Evolutionary conservation across 176 grass and related monocot species (phyloP), one percentile per base, ranked within the genome.

Genomic region (Musa beccarii): DNA sequence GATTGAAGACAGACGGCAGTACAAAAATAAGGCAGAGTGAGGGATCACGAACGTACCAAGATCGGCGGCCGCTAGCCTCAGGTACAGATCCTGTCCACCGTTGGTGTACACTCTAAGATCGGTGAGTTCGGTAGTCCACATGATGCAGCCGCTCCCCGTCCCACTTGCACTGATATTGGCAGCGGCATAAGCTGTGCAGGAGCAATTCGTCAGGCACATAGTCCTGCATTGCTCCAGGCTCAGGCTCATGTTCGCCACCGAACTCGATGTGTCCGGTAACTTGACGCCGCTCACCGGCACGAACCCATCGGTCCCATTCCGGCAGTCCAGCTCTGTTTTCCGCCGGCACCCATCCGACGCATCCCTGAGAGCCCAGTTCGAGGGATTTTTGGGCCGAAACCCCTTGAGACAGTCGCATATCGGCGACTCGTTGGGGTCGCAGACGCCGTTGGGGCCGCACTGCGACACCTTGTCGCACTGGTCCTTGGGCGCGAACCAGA

Each of bases 211-310:
- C 67, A 69, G 20, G 13, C 67, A 69, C 34, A 11, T 2, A 49
- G 67, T 16, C 8, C 13, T 10, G 12, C 67, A 69, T 15, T 69
- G 11, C 16, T 51, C 67, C 26, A 69, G 16, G 12, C 34, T 19
- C 67, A 69, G 9, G 34, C 15, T 69, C 67, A 4, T 50, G 14
- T 69, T 10, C 34, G 15, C 34, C 34, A 5, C 9, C 5, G 67
- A 49, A 2, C 67, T 69, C 34, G 67, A 69, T 19, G 67, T 49
- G 67, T 69, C 67, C 67, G 67, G 67, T 15, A 69, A 8, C 67
- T 69, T 69, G 3, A 2, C 67, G 2, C 29, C 67, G 14, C 13
- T 49, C 3, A 69, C 9, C 6, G 1, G 20, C 4, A 9, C 7
- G 16, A 69, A 69, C 34, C 67, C 67, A 10, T 69, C 67, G 5